phyloP scores from a whole-genome alignment of 169 alveolate species.

The Plasmodium gaboni region DNA sequence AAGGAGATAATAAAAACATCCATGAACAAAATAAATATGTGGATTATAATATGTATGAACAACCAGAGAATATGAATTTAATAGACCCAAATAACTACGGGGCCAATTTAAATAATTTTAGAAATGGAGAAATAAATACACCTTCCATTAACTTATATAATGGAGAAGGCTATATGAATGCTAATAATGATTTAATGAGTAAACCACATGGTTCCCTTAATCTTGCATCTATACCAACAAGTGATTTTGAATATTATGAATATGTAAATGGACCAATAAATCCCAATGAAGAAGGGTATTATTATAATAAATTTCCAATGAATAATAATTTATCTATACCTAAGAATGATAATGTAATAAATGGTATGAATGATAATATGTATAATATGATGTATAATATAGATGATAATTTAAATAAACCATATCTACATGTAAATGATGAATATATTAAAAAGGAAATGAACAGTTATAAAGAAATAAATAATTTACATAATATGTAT shows the following conservation, averaged over 20 bases:
- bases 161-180: slow-evolving; percentile 18
- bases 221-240: slow-evolving; percentile 13
- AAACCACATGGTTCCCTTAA: slow-evolving; percentile 34
- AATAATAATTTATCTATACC: slow-evolving; percentile 10
- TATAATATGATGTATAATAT: slow-evolving; percentile 10
- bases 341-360: slow-evolving; percentile 10
- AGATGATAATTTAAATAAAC: slow-evolving; percentile 23
- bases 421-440: slow-evolving; percentile 16
- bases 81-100: slow-evolving; percentile 18
- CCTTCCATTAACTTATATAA: slow-evolving; percentile 32
- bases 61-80: slow-evolving; percentile 10
- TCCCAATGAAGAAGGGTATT: slow-evolving; percentile 17
- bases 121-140: slow-evolving; percentile 38
- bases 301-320: slow-evolving; percentile 6
- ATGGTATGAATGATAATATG: slow-evolving; percentile 18
- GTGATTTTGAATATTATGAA: slow-evolving; percentile 28
- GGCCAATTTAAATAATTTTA: slow-evolving; percentile 1
- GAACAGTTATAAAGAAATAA: slow-evolving; percentile 30
- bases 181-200: slow-evolving; percentile 13
- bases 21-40: slow-evolving; percentile 14
- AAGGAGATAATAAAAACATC: slow-evolving; percentile 16
- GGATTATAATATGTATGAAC: slow-evolving; percentile 31
- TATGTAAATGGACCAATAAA: slow-evolving; percentile 34
- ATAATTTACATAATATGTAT: slow-evolving; percentile 19
- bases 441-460: neutral